phyloP scores from a whole-genome alignment of 306 rosid genomes.

The Trichosanthes truncata region DNA sequence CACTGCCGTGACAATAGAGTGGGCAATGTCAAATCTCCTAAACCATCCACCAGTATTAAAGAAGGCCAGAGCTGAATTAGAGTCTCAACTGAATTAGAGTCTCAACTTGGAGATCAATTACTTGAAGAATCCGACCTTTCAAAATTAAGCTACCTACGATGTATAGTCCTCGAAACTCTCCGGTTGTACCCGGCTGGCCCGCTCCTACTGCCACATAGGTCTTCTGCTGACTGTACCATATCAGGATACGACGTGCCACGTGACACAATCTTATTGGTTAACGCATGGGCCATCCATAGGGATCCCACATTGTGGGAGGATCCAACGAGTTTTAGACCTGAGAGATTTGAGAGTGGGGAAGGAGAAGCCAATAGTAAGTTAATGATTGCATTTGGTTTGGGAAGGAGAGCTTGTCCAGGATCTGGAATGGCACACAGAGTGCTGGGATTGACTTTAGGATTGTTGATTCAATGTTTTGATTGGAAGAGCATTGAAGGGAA shows the following conservation, averaged over 20 bases:
- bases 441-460: not conserved
- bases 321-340: conserved; percentile 12
- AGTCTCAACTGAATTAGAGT: conserved; percentile 28
- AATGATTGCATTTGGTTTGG: not conserved
- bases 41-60: conserved; percentile 35
- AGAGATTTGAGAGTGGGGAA: conserved; percentile 15
- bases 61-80: conserved; percentile 34
- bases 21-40: conserved; percentile 50
- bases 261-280: conserved; percentile 29
- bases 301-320: conserved; percentile 20
- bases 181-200: conserved; percentile 29
- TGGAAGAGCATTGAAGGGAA: not conserved
- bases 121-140: conserved; percentile 30
- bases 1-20: conserved; percentile 33
- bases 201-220: conserved; percentile 23
- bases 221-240: conserved; percentile 25
- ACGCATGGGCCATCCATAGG: conserved; percentile 38
- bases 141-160: conserved; percentile 29
- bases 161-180: conserved; percentile 28
- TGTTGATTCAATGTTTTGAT: not conserved
- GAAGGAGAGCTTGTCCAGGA: conserved; percentile 4
- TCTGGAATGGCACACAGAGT: not conserved
- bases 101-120: conserved; percentile 18
- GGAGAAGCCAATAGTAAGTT: conserved; percentile 10
- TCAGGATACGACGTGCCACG: conserved; percentile 35